A percentile compares a stretch with the other conserved stretches of the same genome.
These are phyloP conservation scores for Lipomyces mesembrius DNA, from an alignment of 805 yeast species.

Conservation along the genomic window DNA sequence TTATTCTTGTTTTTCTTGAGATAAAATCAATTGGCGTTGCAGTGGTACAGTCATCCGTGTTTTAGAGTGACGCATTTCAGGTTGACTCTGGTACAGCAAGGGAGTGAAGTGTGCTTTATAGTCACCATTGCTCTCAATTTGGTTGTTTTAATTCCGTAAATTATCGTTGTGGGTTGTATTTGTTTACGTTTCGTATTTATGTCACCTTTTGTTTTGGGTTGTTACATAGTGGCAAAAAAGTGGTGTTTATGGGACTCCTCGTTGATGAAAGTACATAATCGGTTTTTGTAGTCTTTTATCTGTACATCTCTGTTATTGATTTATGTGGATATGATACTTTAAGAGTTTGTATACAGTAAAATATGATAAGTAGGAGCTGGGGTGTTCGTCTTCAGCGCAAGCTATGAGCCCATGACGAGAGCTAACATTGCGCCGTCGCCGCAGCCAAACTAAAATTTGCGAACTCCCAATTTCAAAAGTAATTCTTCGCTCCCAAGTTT, in stretches of 20 bases:
- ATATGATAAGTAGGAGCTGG: no score
- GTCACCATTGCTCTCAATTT: neutral
- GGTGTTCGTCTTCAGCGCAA: no score
- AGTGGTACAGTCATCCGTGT: neutral
- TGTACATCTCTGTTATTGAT: neutral
- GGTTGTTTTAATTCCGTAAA: neutral
- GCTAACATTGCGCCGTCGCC: no score
- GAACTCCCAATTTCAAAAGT: no score
- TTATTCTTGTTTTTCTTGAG: constrained; percentile 44
- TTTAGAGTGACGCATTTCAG: neutral
- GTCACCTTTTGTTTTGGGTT: neutral
- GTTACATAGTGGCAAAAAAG: neutral
- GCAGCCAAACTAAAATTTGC: no score
- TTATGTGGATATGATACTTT: neutral
- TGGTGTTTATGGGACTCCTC: neutral
- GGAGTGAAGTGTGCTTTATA: neutral
- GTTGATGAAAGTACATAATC: neutral
- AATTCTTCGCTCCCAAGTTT: no score
- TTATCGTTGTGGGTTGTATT: neutral
- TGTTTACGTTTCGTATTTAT: neutral
- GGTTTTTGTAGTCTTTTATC: neutral
- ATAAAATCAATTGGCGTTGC: neutral
- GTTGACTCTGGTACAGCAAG: neutral
- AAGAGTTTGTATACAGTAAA: no score
- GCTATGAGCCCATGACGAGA: no score